These are phyloP conservation scores for Podila verticillata DNA, from an alignment of 192 early-diverging fungal genomes.

Conservation along the genomic window DNA sequence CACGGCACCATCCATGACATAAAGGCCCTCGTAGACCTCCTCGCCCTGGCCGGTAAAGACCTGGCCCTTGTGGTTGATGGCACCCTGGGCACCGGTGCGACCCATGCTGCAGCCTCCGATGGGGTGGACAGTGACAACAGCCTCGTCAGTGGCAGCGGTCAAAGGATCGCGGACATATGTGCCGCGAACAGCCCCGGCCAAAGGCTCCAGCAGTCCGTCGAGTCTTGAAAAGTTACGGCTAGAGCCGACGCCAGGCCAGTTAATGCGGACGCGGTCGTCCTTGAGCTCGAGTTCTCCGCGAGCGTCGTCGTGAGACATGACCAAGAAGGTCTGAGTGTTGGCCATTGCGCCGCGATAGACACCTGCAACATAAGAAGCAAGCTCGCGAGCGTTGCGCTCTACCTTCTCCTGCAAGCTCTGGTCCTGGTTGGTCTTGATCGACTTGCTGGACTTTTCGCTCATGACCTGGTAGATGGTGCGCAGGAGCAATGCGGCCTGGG, in stretches of 20 bases:
- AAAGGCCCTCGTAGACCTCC: conserved; percentile 57
- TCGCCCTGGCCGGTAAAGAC: conserved; percentile 46
- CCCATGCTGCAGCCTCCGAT: conserved; percentile 58
- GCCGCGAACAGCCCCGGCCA: conserved; percentile 30
- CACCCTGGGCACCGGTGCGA: conserved; percentile 43
- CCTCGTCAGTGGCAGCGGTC: conserved; percentile 27
- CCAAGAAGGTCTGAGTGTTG: conserved; percentile 56
- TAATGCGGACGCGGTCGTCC: conserved; percentile 48
- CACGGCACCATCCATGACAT: conserved; percentile 58
- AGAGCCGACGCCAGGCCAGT: conserved; percentile 46
- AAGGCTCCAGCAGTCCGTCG: conserved; percentile 29
- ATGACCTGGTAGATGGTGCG: conserved; percentile 34
- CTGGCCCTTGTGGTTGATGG: conserved; percentile 61
- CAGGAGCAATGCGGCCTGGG: conserved; percentile 21
- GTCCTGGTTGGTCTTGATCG: conserved; percentile 20
- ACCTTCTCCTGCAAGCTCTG: conserved; percentile 34
- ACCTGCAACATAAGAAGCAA: conserved; percentile 37
- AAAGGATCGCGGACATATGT: conserved; percentile 53
- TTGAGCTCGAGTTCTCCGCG: conserved; percentile 43
- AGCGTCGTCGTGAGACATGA: conserved; percentile 62
- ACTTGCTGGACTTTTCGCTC: conserved; percentile 12
- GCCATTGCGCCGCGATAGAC: conserved; percentile 50
- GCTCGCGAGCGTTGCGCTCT: conserved; percentile 26
- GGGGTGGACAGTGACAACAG: conserved; percentile 58
- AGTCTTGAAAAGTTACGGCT: conserved; percentile 33